A percentile compares a stretch with the other conserved stretches of the same genome.
Evolutionary conservation across 2,329 filamentous ascomycete genomes (phyloP).

Genomic region (Mycosphaerella sp.): DNA sequence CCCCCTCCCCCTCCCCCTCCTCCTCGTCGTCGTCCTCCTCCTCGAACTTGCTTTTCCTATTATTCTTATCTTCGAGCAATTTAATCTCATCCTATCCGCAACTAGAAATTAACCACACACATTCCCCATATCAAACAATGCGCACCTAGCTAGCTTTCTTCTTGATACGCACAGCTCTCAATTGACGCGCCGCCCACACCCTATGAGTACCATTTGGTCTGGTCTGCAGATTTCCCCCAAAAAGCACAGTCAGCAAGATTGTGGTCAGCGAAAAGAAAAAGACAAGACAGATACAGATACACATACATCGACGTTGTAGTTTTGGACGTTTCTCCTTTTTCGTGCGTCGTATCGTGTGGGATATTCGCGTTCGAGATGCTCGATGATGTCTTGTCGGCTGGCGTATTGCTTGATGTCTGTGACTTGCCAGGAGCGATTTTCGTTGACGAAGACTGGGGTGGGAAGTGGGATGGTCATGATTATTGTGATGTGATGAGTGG

Average conservation of each 20-base stretch:
- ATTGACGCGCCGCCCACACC: constrained; percentile 4
- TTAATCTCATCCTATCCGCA: constrained; percentile 4
- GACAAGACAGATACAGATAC: neutral
- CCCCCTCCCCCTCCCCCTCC: neutral
- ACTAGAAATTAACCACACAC: too few relatives aligned
- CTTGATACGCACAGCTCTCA: neutral
- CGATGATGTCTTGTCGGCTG: constrained; percentile 6
- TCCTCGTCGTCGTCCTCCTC: neutral
- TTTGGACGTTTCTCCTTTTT: constrained; percentile 3
- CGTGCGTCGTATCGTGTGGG: constrained; percentile 3
- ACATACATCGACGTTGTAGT: constrained; percentile 7
- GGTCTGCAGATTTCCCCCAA: neutral
- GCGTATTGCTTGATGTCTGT: constrained; percentile 8
- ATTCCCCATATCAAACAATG: too few relatives aligned
- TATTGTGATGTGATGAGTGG: too few relatives aligned
- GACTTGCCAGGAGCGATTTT: constrained; percentile 1
- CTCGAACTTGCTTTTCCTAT: neutral
- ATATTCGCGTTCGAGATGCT: constrained; percentile 7
- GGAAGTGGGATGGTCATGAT: too few relatives aligned
- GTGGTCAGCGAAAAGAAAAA: too few relatives aligned
- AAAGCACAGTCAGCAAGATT: neutral
- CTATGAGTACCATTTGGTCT: neutral
- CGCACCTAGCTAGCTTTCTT: too few relatives aligned
- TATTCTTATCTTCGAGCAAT: constrained; percentile 6
- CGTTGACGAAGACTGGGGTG: constrained; percentile 4